Conservation (phyloP, 2,329 filamentous ascomycete genomes). For the Aspergillus neoniger region DNA sequence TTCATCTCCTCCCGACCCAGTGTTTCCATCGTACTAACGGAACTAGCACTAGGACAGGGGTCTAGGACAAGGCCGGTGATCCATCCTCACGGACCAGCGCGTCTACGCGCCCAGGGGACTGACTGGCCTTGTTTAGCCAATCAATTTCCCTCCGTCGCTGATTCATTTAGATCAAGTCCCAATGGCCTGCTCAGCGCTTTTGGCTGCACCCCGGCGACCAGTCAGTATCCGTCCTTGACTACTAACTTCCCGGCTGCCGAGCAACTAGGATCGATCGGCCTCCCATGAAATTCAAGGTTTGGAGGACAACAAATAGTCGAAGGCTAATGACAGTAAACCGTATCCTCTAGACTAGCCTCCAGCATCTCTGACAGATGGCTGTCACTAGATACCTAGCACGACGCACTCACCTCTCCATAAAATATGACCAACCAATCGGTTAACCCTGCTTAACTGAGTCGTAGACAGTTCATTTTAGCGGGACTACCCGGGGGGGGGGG, state of each 20-base stretch:
- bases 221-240: not conserved
- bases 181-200: not conserved
- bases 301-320: constrained; percentile 1
- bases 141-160: not conserved
- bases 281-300: not conserved
- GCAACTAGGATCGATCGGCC: not conserved
- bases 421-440: not conserved
- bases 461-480: constrained; percentile 1
- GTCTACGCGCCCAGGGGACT: not conserved
- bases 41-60: constrained; percentile 1
- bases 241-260: not conserved
- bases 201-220: not conserved
- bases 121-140: not conserved
- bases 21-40: not conserved
- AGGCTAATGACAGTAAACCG: not conserved
- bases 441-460: not conserved
- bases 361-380: not conserved
- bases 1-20: not conserved
- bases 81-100: constrained; percentile 12
- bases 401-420: not conserved
- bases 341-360: not conserved
- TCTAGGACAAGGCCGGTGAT: constrained; percentile 16
- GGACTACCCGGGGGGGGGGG: not conserved
- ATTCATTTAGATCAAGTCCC: not conserved
- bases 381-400: not conserved